Evolutionary conservation across 2,329 filamentous ascomycete genomes (phyloP), one percentile per base, ranked within the genome.

Genomic region (Neonectria ditissima): DNA sequence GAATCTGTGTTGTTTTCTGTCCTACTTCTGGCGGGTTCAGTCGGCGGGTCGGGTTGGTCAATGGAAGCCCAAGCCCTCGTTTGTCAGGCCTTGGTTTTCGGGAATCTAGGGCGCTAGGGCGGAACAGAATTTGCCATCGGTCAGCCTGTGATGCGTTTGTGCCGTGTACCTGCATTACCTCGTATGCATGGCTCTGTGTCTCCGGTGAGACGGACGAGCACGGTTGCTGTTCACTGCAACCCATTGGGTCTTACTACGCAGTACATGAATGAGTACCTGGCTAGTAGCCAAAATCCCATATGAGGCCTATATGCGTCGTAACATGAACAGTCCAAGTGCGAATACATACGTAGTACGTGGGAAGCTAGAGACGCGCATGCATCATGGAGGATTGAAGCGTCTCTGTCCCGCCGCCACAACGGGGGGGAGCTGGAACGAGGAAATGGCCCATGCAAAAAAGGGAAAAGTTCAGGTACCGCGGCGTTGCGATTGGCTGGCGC

Each of bases 381-480:
- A 26, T 26, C 4, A 26, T 26, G 37, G n/a, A 41, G 37, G n/a
- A 8, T 37, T 37, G 34, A 30, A 37, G 34, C 34, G 32, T 37
- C 34, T 37, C 52, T 18, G 32, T 44, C 34, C 24, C 13, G 48
- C 39, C 43, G 54, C 60, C 48, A 58, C 54, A 16, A 34, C 34
- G 53, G n/a, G n/a, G 20, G 54, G 55, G 37, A 44, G 45, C 43
- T 58, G 43, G 43, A 58, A 55, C 30, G 34, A 34, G 47, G 22
- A 56, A 50, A 58, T 37, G 26, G 47, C 43, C 50, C 53, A 56
- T 55, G 58, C 58, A 39, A 62, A 44, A 56, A 41, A 34, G 58
- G 26, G 44, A 20, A 45, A 28, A 41, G 22, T 51, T 18, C 45
- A 62, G 43, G 45, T 14, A 50, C 52, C 18, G 26, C 45, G 18